Conservation (phyloP, 2,329 filamentous ascomycete genomes). For the Graphilbum ipis-grandicollis region DNA sequence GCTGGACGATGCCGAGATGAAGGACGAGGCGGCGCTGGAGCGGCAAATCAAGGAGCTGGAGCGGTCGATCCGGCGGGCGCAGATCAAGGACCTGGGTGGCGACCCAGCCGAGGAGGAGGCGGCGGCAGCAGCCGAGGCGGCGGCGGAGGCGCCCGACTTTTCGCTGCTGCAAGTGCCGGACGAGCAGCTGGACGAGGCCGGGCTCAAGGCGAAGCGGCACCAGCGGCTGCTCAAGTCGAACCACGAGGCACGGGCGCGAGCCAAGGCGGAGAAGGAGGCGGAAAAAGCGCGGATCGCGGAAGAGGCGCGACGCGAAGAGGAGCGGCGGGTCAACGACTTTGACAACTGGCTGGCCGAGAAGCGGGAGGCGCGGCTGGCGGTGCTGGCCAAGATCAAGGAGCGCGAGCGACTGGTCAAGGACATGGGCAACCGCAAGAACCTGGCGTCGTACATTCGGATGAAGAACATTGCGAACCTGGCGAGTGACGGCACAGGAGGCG, state of each 20-base stretch:
- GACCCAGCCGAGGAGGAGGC: constrained; percentile 45
- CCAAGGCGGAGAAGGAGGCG: constrained; percentile 87
- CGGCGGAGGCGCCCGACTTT: constrained; percentile 68
- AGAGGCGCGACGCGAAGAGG: constrained; percentile 66
- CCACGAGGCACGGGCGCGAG: constrained; percentile 79
- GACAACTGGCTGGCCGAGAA: constrained; percentile 78
- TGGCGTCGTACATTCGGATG: constrained; percentile 94
- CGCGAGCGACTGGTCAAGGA: constrained; percentile 86
- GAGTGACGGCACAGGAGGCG: constrained; percentile 54
- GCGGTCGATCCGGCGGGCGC: constrained; percentile 70
- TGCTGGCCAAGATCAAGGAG: constrained; percentile 76
- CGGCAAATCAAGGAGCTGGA: constrained; percentile 78
- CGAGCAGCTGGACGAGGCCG: constrained; percentile 81
- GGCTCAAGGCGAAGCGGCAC: constrained; percentile 79
- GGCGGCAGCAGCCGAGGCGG: no score
- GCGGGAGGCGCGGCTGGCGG: constrained; percentile 50
- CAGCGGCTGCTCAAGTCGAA: constrained; percentile 90
- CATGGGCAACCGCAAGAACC: constrained; percentile 86
- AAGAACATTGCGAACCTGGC: constrained; percentile 94
- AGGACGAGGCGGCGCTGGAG: constrained; percentile 76
- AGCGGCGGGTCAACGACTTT: constrained; percentile 68
- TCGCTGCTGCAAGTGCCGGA: constrained; percentile 79
- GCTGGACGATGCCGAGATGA: constrained; percentile 79
- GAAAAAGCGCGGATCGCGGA: constrained; percentile 75
- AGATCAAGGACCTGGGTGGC: constrained; percentile 83